Base-by-base conservation (phyloP, 306 rosid genomes). In the Vigna hirtella region DNA sequence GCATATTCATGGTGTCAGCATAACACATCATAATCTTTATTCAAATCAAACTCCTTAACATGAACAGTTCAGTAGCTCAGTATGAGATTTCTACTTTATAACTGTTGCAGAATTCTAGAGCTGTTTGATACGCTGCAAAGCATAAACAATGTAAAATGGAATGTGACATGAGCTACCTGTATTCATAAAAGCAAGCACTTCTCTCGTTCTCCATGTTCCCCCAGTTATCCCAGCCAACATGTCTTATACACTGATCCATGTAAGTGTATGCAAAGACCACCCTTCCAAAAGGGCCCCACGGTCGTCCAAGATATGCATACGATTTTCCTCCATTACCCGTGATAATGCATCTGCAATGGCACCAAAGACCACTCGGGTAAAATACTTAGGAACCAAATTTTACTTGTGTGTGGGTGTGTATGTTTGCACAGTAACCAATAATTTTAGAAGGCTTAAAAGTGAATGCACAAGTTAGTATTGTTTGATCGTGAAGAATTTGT, bases 211-310 rank as follows among this genome's bases (percentile, higher is more conserved):
- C 98, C 3, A 69, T n/a, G 77, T 88, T 95, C 36, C 90, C 93
- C 98, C 98, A 95, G 81, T 95, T 95, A 75, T 92, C 68, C 98
- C 98, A 92, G 50, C 98, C 98, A 15, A 32, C 86, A 79, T 84
- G 97, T 72, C 66, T 91, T 82, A 95, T 70, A 78, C 98, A 95
- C 17, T 72, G 88, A 86, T 95, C 98, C 84, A 95, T 88, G 28
- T 86, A 91, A 30, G 97, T 92, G 83, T 83, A 76, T 0, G 98
- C 98, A 88, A 84, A 95, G 49, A 95, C 87, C 51, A 95, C 98
- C 84, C 98, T 89, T 76, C 93, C 98, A 72, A 92, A 95, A 63
- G 98, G 98, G 57, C 98, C 98, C 98, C 98, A 95, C 1, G 98
- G 98, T 49, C 98, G 91, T 76, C 98, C 98, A 14, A 95, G 93